Base-by-base conservation (phyloP, 2,329 filamentous ascomycete species). In the Atkinsonella texensis region DNA sequence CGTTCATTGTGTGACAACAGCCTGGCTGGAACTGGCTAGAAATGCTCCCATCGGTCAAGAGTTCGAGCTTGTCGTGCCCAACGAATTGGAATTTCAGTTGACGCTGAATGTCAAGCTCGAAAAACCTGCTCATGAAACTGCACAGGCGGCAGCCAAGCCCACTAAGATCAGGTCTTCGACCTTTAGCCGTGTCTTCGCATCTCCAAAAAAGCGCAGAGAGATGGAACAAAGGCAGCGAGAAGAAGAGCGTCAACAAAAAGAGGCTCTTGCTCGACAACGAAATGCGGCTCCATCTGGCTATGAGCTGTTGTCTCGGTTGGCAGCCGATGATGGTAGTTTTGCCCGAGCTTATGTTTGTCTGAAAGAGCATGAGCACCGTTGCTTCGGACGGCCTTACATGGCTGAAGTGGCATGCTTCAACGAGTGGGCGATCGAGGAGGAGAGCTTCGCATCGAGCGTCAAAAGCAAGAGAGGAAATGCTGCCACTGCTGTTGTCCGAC, bases 81-180 rank as follows among this genome's bases (percentile, higher is more conserved):
- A 95, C 59, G 93, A 98, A 60, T 81, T 98, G n/a, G 93, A 98
- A 67, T 98, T 98, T 71, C 93, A 98, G 69, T 80, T 98, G 40
- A 97, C 93, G 0, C 79, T 98, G 13, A 95, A 96, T 59, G 94
- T 95, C 57, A 96, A 96, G 72, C 77, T 97, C 23, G 86, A 90
- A 58, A 87, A 90, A 63, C 87, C 87, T 6, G 81, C 84, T 28
- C 77, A 85, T 12, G 73, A 73, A 54, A 71, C 71, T 51, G 64
- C 77, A 1, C 70, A 72, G 39, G 78, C 83, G 3, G 74, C 77
- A 18, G 56, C 59, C 51, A 91, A 88, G 65, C 66, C 75, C 31
- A 60, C 70, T 62, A 82, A 84, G 67, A 72, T 80, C 50, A 96
- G 96, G 74, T 80, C 87, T 46, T 94, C 88, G 1, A 85, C 89